A percentile compares a stretch with the other conserved stretches of the same genome.
Evolutionary conservation across 225 moss, liverwort and hornwort genomes (phyloP).

Genomic region (Pleurozium schreberi): DNA sequence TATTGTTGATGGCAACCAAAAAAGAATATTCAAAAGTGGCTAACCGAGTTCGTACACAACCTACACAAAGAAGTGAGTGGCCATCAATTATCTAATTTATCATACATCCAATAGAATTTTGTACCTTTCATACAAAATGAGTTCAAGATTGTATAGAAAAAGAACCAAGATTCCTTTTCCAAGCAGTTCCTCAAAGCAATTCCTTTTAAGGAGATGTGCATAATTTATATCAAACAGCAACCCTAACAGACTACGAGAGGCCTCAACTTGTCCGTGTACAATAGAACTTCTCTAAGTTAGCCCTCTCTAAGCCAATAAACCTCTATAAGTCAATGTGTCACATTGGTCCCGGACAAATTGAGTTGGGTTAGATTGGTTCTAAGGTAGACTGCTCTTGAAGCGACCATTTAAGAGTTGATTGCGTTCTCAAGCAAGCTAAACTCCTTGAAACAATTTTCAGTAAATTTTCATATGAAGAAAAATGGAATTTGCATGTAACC

Average conservation of each 20-base stretch:
- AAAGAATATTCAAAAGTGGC: background rate
- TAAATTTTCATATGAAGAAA: no score
- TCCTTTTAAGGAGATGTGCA: background rate
- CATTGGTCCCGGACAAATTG: no score
- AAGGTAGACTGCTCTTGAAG: no score
- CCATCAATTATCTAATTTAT: background rate
- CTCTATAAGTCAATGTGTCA: no score
- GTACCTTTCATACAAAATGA: background rate
- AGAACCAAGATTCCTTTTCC: background rate
- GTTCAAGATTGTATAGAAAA: background rate
- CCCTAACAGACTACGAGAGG: rapidly evolving
- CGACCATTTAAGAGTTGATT: no score
- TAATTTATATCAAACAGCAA: background rate
- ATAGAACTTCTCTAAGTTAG: no score
- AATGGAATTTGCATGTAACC: no score
- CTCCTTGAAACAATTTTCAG: no score
- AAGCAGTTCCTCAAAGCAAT: background rate
- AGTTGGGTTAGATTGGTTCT: no score
- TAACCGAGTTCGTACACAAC: background rate
- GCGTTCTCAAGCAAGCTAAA: no score
- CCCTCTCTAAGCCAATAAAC: no score
- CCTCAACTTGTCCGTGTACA: rapidly evolving
- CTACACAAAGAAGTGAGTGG: background rate
- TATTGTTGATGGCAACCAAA: background rate
- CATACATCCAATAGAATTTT: background rate